These are phyloP conservation scores for Domatiomyces catenatus DNA, from an alignment of 2,329 filamentous ascomycete species.

Conservation along the genomic window DNA sequence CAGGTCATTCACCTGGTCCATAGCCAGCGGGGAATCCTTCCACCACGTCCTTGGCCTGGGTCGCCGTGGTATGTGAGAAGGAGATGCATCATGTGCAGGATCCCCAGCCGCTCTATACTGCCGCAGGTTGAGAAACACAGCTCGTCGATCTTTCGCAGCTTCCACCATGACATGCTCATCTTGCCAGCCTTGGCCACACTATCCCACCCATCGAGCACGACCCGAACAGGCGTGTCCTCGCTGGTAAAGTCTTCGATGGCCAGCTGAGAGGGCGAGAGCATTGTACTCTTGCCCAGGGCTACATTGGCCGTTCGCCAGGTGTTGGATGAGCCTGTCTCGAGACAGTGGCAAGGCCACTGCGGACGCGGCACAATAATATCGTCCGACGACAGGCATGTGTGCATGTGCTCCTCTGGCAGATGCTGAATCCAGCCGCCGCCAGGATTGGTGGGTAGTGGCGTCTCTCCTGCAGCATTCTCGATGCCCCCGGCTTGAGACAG, in stretches of 20 bases:
- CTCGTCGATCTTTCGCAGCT: conserved; percentile 5
- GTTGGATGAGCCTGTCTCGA: background rate
- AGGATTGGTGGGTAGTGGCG: background rate
- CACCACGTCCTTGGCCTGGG: background rate
- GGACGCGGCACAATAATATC: background rate
- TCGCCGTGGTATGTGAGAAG: conserved; percentile 4
- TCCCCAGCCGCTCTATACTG: conserved; percentile 1
- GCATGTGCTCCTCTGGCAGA: background rate
- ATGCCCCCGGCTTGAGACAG: background rate
- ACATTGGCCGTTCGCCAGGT: background rate
- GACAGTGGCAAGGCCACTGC: background rate
- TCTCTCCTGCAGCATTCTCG: background rate
- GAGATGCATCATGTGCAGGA: conserved; percentile 1
- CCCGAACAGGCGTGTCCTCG: conserved; percentile 6
- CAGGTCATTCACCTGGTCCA: background rate
- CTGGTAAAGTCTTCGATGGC: conserved; percentile 2
- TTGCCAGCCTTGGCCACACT: conserved; percentile 2
- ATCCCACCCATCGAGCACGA: conserved; percentile 5
- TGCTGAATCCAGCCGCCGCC: background rate
- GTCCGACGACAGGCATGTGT: background rate
- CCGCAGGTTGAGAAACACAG: conserved; percentile 1
- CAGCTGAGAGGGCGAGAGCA: background rate
- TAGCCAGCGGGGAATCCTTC: conserved; percentile 1
- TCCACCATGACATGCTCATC: conserved; percentile 4
- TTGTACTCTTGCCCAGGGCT: background rate